Evolutionary conservation across 2,329 filamentous ascomycete species (phyloP), one percentile per base, ranked within the genome.

Genomic region (Curvularia lunata): DNA sequence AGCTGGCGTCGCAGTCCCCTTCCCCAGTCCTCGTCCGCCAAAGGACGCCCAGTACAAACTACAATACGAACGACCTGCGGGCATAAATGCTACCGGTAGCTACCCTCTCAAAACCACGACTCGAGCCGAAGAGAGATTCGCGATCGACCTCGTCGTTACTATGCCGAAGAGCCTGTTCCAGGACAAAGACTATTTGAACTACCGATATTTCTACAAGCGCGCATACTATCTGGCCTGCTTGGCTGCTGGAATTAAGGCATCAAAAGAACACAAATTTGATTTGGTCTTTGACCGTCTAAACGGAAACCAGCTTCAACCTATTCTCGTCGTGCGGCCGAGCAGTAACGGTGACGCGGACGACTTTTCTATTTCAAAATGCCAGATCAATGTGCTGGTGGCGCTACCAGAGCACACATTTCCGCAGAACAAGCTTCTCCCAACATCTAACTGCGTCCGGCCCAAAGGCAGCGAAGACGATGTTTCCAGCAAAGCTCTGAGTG

Each of bases 121-220:
- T 56, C 90, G 89, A 68, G 82, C 83, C 10, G 85, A 88, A 65
- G 77, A 79, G 48, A 76, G 75, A 25, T 78, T 88, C 25, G 82
- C 84, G 16, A 83, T 97, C 58, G 94, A 98, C 76, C 86, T 98
- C 84, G 87, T 94, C 5, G 86, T 96, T 16, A 90, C 90, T 47
- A 96, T 99, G 87, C 94, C 95, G 5, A 69, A 81, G 56, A 79
- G 84, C 1, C 78, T 97, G 12, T 93, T 98, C 69, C 92, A 97
- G 71, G 91, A 96, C 43, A 98, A 98, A 78, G 95, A 99, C 77
- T 97, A 94, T 74, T 83, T 93, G 48, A 92, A 97, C 75, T 85
- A 95, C 81, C 87, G 95, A 60, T 98, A 96, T 79, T 97, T 97
- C 73, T 93, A 97, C 79, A 96, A 97, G 71, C 84, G 93, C 62